Base-by-base conservation (phyloP, 2,329 filamentous ascomycete genomes). In the Fusarium sp. region DNA sequence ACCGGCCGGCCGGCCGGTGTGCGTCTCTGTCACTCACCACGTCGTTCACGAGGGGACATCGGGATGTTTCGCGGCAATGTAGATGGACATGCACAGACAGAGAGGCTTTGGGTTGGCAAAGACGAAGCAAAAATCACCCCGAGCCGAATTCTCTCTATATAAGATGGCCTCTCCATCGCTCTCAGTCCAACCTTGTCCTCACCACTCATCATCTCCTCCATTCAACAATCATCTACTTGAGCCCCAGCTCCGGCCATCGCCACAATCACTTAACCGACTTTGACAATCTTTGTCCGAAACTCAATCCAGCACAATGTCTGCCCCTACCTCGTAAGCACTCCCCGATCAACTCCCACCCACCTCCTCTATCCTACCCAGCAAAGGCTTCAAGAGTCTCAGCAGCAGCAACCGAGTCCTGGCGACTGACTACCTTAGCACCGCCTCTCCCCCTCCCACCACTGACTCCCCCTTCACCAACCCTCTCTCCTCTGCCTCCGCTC, bases 301-400 rank as follows among this genome's bases (percentile, higher is more conserved):
- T 52, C 44, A 60, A 59, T 60, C 47, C 46, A 65, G 45, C 62
- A 65, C 43, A 68, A 65, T 70, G 68, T 70, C 68, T 70, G 66
- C 67, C 57, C 67, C 68, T 48, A 65, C 61, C 36, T 54, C 57
- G 68, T 70, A 70, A 70, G 68, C 46, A 46, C 33, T 23, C 35
- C 35, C 48, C 41, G 32, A 38, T 35, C 43, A 37, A 21, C 36
- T 46, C 17, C 15, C 23, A 25, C 23, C 32, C 35, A 38, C 19
- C 3, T 27, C 21, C 21, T n/a, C 37, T 49, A 23, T 32, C 17
- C 23, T 35, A 25, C 27, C 32, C 35, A 11, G n/a, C 37, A 42
- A 35, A 41, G 48, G 27, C 50, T 53, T 39, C 33, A 49, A 25
- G 23, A 52, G 17, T 42, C 49, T 54, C 36, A 43, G 19, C 27